Evolutionary conservation across 768 basidiomycete species (phyloP).

Genomic region (Russula dissimulans): DNA sequence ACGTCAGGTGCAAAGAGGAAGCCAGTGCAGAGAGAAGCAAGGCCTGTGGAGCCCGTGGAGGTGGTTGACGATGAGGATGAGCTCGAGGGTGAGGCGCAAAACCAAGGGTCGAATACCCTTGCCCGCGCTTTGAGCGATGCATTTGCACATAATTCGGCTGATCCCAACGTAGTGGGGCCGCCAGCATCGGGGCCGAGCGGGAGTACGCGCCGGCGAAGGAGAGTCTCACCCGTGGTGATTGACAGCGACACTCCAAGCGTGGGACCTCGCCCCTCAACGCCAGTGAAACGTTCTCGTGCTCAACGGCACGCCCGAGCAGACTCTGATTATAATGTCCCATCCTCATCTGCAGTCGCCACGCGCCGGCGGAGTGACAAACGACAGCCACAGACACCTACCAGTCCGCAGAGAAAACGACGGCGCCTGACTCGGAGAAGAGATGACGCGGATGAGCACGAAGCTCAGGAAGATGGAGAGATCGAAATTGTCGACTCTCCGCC

Average conservation of each 20-base stretch:
- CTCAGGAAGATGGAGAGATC: not conserved
- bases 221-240: no score
- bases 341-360: not conserved
- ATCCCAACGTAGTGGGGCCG: not conserved
- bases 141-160: conserved; percentile 1
- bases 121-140: not conserved
- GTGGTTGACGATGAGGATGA: not conserved
- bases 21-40: not conserved
- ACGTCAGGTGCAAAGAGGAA: not conserved
- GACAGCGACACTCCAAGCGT: not conserved
- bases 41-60: not conserved
- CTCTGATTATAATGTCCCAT: not conserved
- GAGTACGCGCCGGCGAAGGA: not conserved
- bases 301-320: not conserved
- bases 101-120: not conserved
- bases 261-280: not conserved
- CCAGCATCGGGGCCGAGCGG: not conserved
- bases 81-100: not conserved
- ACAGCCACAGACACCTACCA: not conserved
- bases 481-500: not conserved
- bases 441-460: not conserved
- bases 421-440: not conserved
- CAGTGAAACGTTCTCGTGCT: not conserved
- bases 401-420: not conserved
- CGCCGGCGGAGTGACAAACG: not conserved